Percentiles rank a stretch among this genome's conserved stretches.
Conservation (phyloP, 2,329 filamentous ascomycete genomes). For the Polychaeton citri region DNA sequence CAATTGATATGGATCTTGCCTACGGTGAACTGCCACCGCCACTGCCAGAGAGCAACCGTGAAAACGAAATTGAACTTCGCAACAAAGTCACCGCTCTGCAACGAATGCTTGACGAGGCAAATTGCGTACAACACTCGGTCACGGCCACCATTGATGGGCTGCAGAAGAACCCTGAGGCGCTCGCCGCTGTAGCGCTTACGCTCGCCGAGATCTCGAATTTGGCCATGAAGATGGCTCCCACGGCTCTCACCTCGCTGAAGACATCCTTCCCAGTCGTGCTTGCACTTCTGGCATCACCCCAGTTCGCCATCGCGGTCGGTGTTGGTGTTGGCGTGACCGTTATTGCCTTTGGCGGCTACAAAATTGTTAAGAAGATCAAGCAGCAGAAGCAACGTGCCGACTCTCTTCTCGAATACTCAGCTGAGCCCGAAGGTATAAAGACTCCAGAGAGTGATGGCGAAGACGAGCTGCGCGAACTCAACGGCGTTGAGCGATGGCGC, state of each 20-base stretch:
- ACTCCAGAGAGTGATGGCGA: constrained; percentile 21
- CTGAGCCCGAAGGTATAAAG: constrained; percentile 1
- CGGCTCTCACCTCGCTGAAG: constrained; percentile 63
- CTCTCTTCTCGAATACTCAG: not conserved
- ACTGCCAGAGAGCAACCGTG: constrained; percentile 34
- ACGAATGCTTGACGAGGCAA: constrained; percentile 66
- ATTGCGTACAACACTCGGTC: constrained; percentile 77
- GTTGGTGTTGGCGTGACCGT: constrained; percentile 87
- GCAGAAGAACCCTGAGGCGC: constrained; percentile 74
- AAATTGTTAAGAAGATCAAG: constrained; percentile 82
- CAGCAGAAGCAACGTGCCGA: constrained; percentile 22
- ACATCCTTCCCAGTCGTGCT: constrained; percentile 74
- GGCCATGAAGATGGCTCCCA: constrained; percentile 70
- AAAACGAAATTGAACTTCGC: constrained; percentile 46
- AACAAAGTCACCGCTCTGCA: constrained; percentile 64
- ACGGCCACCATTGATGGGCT: constrained; percentile 68
- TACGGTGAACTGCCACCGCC: constrained; percentile 74
- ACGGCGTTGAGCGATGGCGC: constrained; percentile 48
- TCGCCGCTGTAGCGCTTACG: constrained; percentile 84
- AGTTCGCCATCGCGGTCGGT: constrained; percentile 87
- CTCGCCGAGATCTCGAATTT: constrained; percentile 81
- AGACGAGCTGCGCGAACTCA: constrained; percentile 45
- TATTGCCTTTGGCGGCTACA: constrained; percentile 91
- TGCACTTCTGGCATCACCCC: constrained; percentile 71
- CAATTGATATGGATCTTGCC: constrained; percentile 81